Conservation (phyloP, 1,139 yeast species). For the Wickerhamomyces sp. region DNA sequence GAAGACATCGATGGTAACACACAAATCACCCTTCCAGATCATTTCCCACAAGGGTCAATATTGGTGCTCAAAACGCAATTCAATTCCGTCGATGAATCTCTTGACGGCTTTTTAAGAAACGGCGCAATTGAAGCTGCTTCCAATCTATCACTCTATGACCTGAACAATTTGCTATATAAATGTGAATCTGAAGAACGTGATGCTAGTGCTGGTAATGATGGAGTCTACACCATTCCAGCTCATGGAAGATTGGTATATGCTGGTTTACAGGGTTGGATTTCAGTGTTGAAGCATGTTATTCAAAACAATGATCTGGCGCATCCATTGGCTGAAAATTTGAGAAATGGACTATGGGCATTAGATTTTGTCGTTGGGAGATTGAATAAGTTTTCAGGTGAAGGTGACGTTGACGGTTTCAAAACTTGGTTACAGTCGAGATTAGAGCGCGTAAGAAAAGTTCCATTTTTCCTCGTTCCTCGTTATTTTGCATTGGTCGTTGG, state of each 20-base stretch:
- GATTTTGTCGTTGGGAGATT: constrained; percentile 69
- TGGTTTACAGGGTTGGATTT: constrained; percentile 91
- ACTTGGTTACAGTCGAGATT: constrained; percentile 69
- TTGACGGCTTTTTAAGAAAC: constrained; percentile 59
- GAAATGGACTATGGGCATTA: constrained; percentile 86
- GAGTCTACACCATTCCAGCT: constrained; percentile 69
- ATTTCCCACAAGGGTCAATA: constrained; percentile 86
- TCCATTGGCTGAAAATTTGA: constrained; percentile 72
- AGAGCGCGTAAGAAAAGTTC: constrained; percentile 59
- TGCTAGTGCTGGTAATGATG: constrained; percentile 62
- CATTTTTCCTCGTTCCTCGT: constrained; percentile 79
- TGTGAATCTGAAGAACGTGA: constrained; percentile 90
- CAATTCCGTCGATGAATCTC: constrained; percentile 48
- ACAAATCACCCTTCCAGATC: constrained; percentile 46
- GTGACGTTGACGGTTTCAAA: constrained; percentile 47
- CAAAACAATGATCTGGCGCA: constrained; percentile 75
- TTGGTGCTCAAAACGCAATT: constrained; percentile 72
- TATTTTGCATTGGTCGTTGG: constrained; percentile 80
- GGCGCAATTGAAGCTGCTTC: constrained; percentile 75
- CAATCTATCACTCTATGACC: constrained; percentile 56
- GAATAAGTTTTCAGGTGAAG: constrained; percentile 43
- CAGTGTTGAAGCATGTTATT: constrained; percentile 59
- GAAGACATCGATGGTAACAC: constrained; percentile 40
- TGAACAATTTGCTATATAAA: constrained; percentile 70
- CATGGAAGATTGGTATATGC: constrained; percentile 76